Base-by-base conservation (phyloP, 805 yeast genomes). In the Suhomyces sp. region DNA sequence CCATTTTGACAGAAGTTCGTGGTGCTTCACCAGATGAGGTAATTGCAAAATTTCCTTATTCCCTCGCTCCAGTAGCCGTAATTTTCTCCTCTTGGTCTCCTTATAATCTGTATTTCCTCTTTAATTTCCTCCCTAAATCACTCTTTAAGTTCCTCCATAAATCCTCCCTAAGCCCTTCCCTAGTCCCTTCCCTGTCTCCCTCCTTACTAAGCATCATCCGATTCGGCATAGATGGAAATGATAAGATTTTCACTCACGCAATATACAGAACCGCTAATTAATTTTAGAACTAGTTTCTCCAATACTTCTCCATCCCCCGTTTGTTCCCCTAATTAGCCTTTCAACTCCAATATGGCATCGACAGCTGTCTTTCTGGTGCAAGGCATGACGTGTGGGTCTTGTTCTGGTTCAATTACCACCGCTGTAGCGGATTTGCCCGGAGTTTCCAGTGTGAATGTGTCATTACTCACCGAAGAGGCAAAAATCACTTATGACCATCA, bases 341-440 rank as follows among this genome's bases (percentile, higher is more conserved):
- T 17, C 21, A 12, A 6, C 28, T 17, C 9, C 4, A 14, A 10
- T 25, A 26, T 21, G 32, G 32, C 20, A 22, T n/a, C 29, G 10
- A 42, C 33, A 28, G 43, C 34, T 8, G 19, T 38, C 18, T 32
- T 42, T 10, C 28, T 26, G n/a, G 40, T 44, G 8, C 31, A 27
- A 20, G 60, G 60, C 26, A 55, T 55, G 60, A 54, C 60, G 19
- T 55, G 60, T 25, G 56, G 48, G 5, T 50, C 60, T 2, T 55
- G 60, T 28, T 35, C 54, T 11, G 52, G 48, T 3, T 42, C 60
- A 13, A 41, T 55, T 21, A 44, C 58, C 6, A 53, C 46, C 9
- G 48, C 53, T 1, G 38, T 55, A 3, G 41, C 43, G n/a, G 23
- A 25, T 8, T 12, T 47, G 4, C 36, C 43, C 2, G 42, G 40